Evolutionary conservation across 2,329 filamentous ascomycete species (phyloP).

Genomic region (Aspergillus felis): DNA sequence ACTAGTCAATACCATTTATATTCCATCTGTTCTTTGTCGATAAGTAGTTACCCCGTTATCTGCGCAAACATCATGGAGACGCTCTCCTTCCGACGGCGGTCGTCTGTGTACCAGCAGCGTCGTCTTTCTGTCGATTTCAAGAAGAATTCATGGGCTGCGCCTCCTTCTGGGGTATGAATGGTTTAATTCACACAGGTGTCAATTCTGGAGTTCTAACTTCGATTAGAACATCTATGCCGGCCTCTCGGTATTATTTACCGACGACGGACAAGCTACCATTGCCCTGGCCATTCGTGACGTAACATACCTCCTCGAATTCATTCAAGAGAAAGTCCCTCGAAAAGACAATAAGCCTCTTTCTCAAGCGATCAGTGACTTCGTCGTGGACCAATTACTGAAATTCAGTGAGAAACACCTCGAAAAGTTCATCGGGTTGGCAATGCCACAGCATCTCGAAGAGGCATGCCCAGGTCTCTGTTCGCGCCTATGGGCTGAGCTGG

Average conservation of each 20-base stretch:
- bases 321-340: slow-evolving; percentile 55
- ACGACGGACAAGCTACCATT: slow-evolving; percentile 51
- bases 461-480: slow-evolving; percentile 64
- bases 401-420: slow-evolving; percentile 64
- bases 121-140: slow-evolving; percentile 28
- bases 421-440: slow-evolving; percentile 72
- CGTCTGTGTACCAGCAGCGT: slow-evolving; percentile 32
- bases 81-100: slow-evolving; percentile 22
- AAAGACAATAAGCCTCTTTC: slow-evolving; percentile 36
- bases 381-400: slow-evolving; percentile 53
- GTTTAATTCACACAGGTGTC: background rate
- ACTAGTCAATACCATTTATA: background rate
- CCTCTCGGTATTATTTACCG: slow-evolving; percentile 31
- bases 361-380: slow-evolving; percentile 55
- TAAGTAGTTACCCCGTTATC: background rate
- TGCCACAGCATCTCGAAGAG: slow-evolving; percentile 57
- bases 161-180: slow-evolving; percentile 35
- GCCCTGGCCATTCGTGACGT: slow-evolving; percentile 70
- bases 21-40: background rate
- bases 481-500: slow-evolving; percentile 70
- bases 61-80: slow-evolving; percentile 4
- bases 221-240: slow-evolving; percentile 41
- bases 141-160: slow-evolving; percentile 33
- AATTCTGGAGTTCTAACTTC: background rate
- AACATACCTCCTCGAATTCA: slow-evolving; percentile 71